A percentile compares a stretch with the other conserved stretches of the same genome.
These are phyloP conservation scores for Draba incana DNA, from an alignment of 345 rosid genomes.

Conservation along the genomic window DNA sequence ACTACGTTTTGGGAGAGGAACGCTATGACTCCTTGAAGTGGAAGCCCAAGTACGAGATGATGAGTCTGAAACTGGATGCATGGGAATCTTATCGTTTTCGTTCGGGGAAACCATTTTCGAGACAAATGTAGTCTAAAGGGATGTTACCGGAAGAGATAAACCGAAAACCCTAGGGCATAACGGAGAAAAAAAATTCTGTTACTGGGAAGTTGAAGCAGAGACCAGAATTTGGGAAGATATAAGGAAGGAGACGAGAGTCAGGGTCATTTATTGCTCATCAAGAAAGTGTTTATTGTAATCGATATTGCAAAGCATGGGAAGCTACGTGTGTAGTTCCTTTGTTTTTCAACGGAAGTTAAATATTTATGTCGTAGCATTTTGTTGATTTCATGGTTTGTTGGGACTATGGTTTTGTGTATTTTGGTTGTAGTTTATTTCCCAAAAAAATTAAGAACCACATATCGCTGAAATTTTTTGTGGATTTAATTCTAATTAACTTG, in stretches of 20 bases:
- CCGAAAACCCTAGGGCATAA: not conserved
- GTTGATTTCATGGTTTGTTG: too few species aligned
- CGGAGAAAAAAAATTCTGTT: not conserved
- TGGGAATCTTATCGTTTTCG: slow-evolving; percentile 67
- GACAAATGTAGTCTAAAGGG: not conserved
- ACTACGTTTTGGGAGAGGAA: slow-evolving; percentile 63
- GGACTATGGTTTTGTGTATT: too few species aligned
- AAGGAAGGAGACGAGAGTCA: slow-evolving; percentile 20
- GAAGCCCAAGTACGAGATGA: slow-evolving; percentile 45
- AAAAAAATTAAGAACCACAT: too few species aligned
- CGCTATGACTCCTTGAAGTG: slow-evolving; percentile 55
- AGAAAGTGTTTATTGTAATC: not conserved
- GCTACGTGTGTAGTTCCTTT: too few species aligned
- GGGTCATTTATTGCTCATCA: not conserved
- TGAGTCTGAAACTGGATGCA: slow-evolving; percentile 56
- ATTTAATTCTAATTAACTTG: too few species aligned
- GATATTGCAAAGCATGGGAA: not conserved
- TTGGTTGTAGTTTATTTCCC: too few species aligned
- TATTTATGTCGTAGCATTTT: too few species aligned
- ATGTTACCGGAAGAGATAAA: not conserved
- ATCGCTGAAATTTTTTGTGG: too few species aligned
- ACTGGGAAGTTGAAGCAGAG: not conserved
- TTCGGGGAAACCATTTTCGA: slow-evolving; percentile 17
- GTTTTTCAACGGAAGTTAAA: too few species aligned
- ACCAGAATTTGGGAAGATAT: not conserved